These are phyloP conservation scores for Kokia cookei DNA, from an alignment of 441 rosid species.

Conservation along the genomic window DNA sequence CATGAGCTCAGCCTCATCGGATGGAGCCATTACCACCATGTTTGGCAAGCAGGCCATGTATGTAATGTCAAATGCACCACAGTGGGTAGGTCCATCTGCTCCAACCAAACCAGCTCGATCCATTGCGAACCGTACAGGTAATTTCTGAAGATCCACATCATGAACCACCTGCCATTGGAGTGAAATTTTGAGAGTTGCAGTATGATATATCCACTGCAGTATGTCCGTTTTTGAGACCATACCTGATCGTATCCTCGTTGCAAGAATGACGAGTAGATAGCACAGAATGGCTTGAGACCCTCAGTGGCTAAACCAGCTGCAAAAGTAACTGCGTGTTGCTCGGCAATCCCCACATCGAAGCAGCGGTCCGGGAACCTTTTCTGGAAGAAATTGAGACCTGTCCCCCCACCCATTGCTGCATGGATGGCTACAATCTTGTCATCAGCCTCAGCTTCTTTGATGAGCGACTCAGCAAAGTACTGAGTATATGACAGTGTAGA, in stretches of 20 bases:
- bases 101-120: constrained; percentile 77
- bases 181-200: neutral
- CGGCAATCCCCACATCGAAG: constrained; percentile 81
- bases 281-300: constrained; percentile 75
- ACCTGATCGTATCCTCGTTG: constrained; percentile 84
- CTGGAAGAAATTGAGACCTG: constrained; percentile 69
- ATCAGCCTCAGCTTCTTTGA: constrained; percentile 60
- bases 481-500: constrained; percentile 50
- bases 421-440: constrained; percentile 64
- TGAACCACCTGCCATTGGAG: constrained; percentile 49
- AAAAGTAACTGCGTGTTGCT: constrained; percentile 77
- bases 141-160: constrained; percentile 73
- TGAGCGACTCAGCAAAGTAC: constrained; percentile 63
- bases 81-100: constrained; percentile 77
- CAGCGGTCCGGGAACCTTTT: constrained; percentile 67
- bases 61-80: constrained; percentile 68
- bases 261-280: constrained; percentile 69
- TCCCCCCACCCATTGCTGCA: constrained; percentile 87
- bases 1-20: constrained; percentile 75
- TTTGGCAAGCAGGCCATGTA: constrained; percentile 76
- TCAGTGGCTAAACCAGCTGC: constrained; percentile 79
- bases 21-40: constrained; percentile 84
- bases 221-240: neutral
- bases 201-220: neutral
- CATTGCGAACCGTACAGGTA: constrained; percentile 68